Evolutionary conservation across 75 land plant species (phyloP).

Genomic region (Sequoia sempervirens): DNA sequence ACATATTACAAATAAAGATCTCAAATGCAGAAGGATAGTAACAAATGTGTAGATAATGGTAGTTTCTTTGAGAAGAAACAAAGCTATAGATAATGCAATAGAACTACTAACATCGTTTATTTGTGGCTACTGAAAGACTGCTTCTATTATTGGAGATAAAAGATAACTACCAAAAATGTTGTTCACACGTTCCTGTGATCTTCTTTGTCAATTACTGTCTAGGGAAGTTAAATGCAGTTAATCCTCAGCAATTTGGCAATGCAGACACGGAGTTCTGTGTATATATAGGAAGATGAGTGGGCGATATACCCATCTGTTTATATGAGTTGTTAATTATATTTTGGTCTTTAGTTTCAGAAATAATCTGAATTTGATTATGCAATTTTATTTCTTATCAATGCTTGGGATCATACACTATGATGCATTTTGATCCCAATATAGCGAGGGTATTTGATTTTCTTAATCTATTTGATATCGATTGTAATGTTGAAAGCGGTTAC

Average conservation of each 20-base stretch:
- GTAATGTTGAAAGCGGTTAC: neutral
- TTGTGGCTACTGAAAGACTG: neutral
- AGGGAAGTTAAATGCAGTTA: neutral
- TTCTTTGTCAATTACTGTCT: neutral
- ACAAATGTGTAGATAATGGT: no score
- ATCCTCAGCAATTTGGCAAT: neutral
- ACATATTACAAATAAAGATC: no score
- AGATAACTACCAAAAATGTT: no score
- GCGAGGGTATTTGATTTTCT: no score
- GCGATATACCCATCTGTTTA: neutral
- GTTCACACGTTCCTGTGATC: neutral
- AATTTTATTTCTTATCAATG: no score
- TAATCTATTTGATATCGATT: no score
- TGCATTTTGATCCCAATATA: neutral
- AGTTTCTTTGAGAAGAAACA: neutral
- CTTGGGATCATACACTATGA: no score
- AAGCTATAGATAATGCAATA: neutral
- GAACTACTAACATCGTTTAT: neutral
- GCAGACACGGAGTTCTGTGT: neutral
- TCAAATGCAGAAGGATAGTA: neutral
- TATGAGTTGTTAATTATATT: neutral
- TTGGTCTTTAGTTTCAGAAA: no score
- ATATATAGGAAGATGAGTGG: neutral
- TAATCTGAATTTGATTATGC: no score
- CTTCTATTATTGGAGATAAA: neutral